Evolutionary conservation across 2,329 filamentous ascomycete species (phyloP), one percentile per base, ranked within the genome.

Genomic region (Chaetoscypha palmicola): DNA sequence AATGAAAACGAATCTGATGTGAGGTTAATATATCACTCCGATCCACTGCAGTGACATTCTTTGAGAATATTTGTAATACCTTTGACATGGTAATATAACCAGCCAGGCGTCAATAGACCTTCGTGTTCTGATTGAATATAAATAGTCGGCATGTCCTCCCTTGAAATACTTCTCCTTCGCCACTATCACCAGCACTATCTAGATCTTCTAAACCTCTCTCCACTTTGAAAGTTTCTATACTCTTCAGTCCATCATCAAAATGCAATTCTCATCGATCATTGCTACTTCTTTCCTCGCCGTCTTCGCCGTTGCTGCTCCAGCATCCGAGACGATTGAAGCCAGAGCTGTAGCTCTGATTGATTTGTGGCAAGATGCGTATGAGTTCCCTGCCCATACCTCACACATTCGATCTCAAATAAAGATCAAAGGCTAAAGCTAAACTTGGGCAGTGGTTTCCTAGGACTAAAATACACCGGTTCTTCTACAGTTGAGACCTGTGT

Each of bases 391-490:
- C 9, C 26, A 32, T 12, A 44, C 39, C 12, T n/a, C n/a, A n/a
- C 26, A 38, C 14, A 14, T 42, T 36, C 17, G 11, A 19, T 2
- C 14, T 20, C 21, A 24, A 7, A n/a, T n/a, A 38, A 12, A 3
- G 9, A 23, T 31, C 9, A 2, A 30, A 17, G 14, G n/a, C 17
- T 17, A 19, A 21, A 14, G 24, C 37, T 16, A 22, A 20, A 12
- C 20, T 5, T n/a, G 4, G 3, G 9, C 4, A 46, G 38, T 11
- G 31, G 34, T 5, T 48, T 48, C 39, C 46, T 48, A 17, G 46
- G 43, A 12, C 42, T 48, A 28, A 48, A 46, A 16, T 48, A 43
- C 31, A 48, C 46, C 17, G 43, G 46, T 2, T 48, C 46, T 11
- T 34, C 20, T 28, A 39, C 21, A 9, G 28, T 39, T 19, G 42